Base-by-base conservation (phyloP, 768 basidiomycete species). In the Dictyophora rubrovolvata region DNA sequence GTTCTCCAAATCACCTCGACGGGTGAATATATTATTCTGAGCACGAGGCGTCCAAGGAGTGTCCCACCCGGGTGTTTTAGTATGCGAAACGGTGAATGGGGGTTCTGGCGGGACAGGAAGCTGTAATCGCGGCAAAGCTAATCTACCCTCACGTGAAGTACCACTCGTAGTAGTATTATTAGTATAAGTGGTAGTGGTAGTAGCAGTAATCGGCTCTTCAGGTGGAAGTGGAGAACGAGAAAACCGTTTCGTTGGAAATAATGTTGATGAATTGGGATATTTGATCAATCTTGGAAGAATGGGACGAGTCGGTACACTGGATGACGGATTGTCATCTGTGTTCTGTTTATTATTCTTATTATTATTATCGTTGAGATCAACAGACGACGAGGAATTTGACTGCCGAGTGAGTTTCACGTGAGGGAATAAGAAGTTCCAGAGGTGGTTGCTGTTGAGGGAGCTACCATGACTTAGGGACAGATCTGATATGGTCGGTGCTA, bases 11-110 rank as follows among this genome's bases (percentile, higher is more conserved):
- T 51, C 56, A 18, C 17, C 49, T 34, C 14, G 55, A 20, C 37
- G 35, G 20, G 48, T 42, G 9, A 46, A 18, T 23, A 7, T 5
- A 48, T 14, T 63, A 62, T 48, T 51, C 55, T 54, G 66, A 68
- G 36, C 64, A 54, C 74, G 70, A 14, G 81, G 73, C n/a, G 79
- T 74, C 83, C 84, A 85, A 1, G 84, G 85, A 14, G 79, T 75
- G 59, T 86, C 82, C 83, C 84, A 84, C 5, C 85, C 83, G 1
- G 85, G 80, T 2, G 81, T 83, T 57, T 69, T 69, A 55, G 72
- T 78, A 55, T 84, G 82, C 8, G 82, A 67, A n/a, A 79, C 64
- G 14, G 83, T 82, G 60, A 78, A 79, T 2, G 78, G 72, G 6
- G 65, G 59, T 10, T 65, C 63, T 14, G 71, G 65, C 10, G 70